Evolutionary conservation across 176 grass and related monocot genomes (phyloP).

Genomic region (Zoysia pacifica): DNA sequence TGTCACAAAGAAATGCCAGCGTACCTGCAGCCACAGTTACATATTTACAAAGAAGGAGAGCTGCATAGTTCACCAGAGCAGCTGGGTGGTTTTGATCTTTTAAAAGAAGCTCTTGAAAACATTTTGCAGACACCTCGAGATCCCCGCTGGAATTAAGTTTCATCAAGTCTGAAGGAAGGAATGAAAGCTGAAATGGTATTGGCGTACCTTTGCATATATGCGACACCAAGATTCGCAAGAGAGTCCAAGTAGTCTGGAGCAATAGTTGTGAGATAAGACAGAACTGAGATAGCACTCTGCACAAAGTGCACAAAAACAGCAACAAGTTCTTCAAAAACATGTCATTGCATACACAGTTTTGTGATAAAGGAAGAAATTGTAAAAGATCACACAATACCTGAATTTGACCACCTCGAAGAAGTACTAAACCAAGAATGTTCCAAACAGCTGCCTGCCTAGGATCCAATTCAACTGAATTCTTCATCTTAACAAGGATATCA

Average conservation of each 20-base stretch:
- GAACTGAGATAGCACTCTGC: constrained; percentile 94
- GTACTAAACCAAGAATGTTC: constrained; percentile 91
- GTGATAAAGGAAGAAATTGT: constrained; percentile 10
- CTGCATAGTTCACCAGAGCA: constrained; percentile 86
- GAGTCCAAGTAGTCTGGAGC: constrained; percentile 91
- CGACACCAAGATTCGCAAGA: constrained; percentile 87
- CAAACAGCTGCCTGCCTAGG: constrained; percentile 93
- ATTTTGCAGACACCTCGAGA: constrained; percentile 69
- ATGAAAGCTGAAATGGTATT: constrained; percentile 29
- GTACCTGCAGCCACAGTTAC: constrained; percentile 76
- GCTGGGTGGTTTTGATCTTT: constrained; percentile 98
- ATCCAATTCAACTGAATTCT: constrained; percentile 84
- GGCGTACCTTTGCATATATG: constrained; percentile 83
- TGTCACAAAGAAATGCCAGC: constrained; percentile 15
- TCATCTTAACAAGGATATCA: constrained; percentile 87
- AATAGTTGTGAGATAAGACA: constrained; percentile 71
- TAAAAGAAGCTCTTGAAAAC: constrained; percentile 94
- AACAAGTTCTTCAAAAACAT: constrained; percentile 25
- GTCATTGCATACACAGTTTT: constrained; percentile 16
- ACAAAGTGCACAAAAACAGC: constrained; percentile 46
- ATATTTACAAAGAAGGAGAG: constrained; percentile 90
- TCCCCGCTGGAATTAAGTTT: constrained; percentile 67
- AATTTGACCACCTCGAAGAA: constrained; percentile 81
- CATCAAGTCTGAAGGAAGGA: constrained; percentile 27
- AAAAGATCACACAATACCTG: constrained; percentile 52